phyloP scores from a whole-genome alignment of 768 basidiomycete genomes.

The Leccinum rimulosum region DNA sequence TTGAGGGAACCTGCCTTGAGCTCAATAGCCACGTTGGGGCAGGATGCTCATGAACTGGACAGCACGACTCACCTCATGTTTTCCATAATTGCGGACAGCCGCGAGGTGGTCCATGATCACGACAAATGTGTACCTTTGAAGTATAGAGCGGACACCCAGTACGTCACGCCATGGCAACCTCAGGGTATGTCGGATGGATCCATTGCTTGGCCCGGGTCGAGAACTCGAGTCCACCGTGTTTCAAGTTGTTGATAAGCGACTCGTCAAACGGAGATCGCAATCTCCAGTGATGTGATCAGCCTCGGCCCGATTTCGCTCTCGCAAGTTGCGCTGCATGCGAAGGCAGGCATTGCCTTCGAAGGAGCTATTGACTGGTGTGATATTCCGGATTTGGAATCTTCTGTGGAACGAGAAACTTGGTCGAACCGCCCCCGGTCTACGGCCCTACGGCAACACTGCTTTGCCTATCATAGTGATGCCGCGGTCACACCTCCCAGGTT shows the following conservation, averaged over 20 bases:
- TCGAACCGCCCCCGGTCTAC: constrained; percentile 6
- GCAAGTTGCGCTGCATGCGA: constrained; percentile 5
- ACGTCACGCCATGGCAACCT: constrained; percentile 30
- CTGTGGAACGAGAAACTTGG: constrained; percentile 20
- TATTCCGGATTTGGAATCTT: constrained; percentile 28
- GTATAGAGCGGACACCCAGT: constrained; percentile 18
- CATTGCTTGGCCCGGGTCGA: constrained; percentile 1
- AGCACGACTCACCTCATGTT: constrained; percentile 38
- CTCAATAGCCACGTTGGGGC: constrained; percentile 35
- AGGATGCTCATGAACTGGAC: constrained; percentile 31
- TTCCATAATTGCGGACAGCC: constrained; percentile 35
- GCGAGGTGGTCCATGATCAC: constrained; percentile 33
- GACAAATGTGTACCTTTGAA: constrained; percentile 30
- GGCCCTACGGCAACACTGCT: constrained; percentile 9
- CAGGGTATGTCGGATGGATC: constrained; percentile 2
- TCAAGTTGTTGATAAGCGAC: constrained; percentile 13
- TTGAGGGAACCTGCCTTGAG: constrained; percentile 33
- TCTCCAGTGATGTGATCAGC: constrained; percentile 7
- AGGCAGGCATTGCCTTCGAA: constrained; percentile 17
- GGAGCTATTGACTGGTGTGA: neutral
- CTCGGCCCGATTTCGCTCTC: neutral
- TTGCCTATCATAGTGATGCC: constrained; percentile 18
- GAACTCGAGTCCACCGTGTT: constrained; percentile 5
- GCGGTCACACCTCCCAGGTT: constrained; percentile 9
- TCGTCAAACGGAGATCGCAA: constrained; percentile 5